A percentile compares a stretch with the other conserved stretches of the same genome.
Conservation (phyloP, 1,139 yeast species). For the Saccharomyces pastorianus region DNA sequence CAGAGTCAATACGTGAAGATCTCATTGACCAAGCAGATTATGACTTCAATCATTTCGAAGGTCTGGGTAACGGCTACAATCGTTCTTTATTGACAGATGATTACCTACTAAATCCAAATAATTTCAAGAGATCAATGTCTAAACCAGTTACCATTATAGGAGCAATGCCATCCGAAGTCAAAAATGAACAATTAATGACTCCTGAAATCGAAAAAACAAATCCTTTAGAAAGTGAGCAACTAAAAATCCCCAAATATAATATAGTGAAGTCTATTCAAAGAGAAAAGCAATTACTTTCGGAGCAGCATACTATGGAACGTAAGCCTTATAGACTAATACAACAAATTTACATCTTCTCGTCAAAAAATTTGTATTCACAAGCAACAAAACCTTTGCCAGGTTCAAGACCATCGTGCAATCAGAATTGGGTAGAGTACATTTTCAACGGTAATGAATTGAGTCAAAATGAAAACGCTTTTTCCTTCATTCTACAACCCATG, state of each 20-base stretch:
- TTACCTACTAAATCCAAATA: slow-evolving; percentile 24
- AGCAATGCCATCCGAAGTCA: background rate
- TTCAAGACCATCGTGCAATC: slow-evolving; percentile 24
- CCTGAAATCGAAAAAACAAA: slow-evolving; percentile 3
- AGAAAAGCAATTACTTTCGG: slow-evolving; percentile 12
- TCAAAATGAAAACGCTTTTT: slow-evolving; percentile 24
- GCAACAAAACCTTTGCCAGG: slow-evolving; percentile 26
- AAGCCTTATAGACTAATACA: slow-evolving; percentile 21
- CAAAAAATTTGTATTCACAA: slow-evolving; percentile 24
- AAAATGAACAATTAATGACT: slow-evolving; percentile 3
- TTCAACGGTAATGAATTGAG: slow-evolving; percentile 22
- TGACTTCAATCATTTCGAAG: slow-evolving; percentile 23
- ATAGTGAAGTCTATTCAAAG: slow-evolving; percentile 22
- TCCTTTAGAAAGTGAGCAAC: slow-evolving; percentile 14
- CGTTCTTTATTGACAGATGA: slow-evolving; percentile 26
- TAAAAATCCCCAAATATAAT: slow-evolving; percentile 24
- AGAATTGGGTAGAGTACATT: slow-evolving; percentile 27
- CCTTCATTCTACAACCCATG: slow-evolving; percentile 26
- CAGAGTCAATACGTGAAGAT: background rate
- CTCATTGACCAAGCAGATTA: background rate
- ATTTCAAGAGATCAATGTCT: background rate
- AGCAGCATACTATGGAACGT: slow-evolving; percentile 16
- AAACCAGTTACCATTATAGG: background rate
- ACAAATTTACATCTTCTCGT: slow-evolving; percentile 22
- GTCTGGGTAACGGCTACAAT: slow-evolving; percentile 31